Evolutionary conservation across 2,329 filamentous ascomycete species (phyloP).

Genomic region (Colletotrichum ledebouriae): DNA sequence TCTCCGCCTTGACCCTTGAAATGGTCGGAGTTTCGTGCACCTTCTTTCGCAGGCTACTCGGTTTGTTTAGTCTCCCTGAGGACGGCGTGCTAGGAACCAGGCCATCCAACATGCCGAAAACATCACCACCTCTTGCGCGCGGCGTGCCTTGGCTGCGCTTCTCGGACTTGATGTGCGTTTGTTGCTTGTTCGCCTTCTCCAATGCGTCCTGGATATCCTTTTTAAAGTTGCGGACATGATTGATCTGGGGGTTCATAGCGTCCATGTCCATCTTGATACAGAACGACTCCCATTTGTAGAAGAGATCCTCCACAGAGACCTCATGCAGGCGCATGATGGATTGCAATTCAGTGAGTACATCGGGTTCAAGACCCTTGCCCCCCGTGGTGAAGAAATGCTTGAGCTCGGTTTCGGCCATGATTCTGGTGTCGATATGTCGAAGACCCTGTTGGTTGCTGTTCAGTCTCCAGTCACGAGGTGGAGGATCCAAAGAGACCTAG

Average conservation of each 20-base stretch:
- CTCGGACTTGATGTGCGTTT: constrained; percentile 71
- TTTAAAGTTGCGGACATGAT: constrained; percentile 83
- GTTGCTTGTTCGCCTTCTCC: constrained; percentile 78
- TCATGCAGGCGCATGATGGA: constrained; percentile 89
- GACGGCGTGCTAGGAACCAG: constrained; percentile 75
- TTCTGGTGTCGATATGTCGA: constrained; percentile 14
- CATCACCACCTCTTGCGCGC: constrained; percentile 74
- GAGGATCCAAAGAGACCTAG: constrained; percentile 18
- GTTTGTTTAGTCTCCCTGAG: constrained; percentile 47
- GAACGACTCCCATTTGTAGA: constrained; percentile 99
- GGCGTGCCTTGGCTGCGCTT: constrained; percentile 75
- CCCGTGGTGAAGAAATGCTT: constrained; percentile 67
- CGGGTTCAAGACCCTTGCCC: constrained; percentile 75
- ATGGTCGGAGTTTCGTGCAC: constrained; percentile 61
- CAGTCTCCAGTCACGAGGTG: neutral
- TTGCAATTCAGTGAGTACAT: constrained; percentile 84
- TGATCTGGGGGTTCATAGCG: constrained; percentile 78
- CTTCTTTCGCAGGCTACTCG: constrained; percentile 52
- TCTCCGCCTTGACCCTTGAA: constrained; percentile 60
- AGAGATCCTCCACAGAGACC: constrained; percentile 86
- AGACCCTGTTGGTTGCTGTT: neutral
- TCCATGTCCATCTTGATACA: constrained; percentile 93
- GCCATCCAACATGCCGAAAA: constrained; percentile 87
- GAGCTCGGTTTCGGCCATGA: constrained; percentile 52
- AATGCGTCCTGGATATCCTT: constrained; percentile 87